Percentiles rank a stretch among this genome's conserved stretches.
Evolutionary conservation across 83 land plant genomes (phyloP).

Genomic region (Picea engelmannii): DNA sequence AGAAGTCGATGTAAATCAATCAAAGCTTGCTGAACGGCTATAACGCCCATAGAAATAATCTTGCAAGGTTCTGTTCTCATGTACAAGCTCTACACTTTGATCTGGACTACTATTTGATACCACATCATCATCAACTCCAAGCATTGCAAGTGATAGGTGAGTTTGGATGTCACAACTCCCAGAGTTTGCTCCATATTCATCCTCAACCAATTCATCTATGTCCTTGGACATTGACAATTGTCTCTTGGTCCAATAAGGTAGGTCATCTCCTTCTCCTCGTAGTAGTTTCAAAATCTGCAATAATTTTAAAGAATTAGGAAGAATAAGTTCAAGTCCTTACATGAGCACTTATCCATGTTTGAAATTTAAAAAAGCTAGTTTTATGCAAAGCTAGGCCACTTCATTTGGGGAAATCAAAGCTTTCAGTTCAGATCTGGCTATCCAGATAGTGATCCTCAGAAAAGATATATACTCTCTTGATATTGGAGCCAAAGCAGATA

Average conservation of each 20-base stretch:
- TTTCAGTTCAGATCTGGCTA: too few species aligned
- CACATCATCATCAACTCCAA: conserved; percentile 66
- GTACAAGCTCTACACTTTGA: conserved; percentile 26
- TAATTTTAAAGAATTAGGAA: background rate
- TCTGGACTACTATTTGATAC: conserved; percentile 44
- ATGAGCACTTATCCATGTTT: background rate
- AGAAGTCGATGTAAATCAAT: too few species aligned
- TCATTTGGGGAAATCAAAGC: too few species aligned
- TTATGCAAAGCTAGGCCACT: too few species aligned
- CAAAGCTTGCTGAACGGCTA: too few species aligned
- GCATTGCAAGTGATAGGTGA: conserved; percentile 64
- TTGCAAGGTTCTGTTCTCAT: conserved; percentile 45
- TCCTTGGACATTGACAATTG: conserved; percentile 6
- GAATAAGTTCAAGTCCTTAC: background rate
- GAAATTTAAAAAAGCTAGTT: background rate
- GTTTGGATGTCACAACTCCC: conserved; percentile 44
- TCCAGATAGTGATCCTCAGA: too few species aligned
- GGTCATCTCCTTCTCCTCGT: conserved; percentile 40
- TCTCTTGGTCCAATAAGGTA: conserved; percentile 23
- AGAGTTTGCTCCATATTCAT: conserved; percentile 43
- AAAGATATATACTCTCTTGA: background rate
- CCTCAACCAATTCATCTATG: conserved; percentile 25
- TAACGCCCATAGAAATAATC: conserved; percentile 37
- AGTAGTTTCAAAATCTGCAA: conserved; percentile 64
- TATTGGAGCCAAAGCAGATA: background rate